Evolutionary conservation across 352 stramenopile genomes (phyloP).

Genomic region (Globisporangium rhizosaccharum): DNA sequence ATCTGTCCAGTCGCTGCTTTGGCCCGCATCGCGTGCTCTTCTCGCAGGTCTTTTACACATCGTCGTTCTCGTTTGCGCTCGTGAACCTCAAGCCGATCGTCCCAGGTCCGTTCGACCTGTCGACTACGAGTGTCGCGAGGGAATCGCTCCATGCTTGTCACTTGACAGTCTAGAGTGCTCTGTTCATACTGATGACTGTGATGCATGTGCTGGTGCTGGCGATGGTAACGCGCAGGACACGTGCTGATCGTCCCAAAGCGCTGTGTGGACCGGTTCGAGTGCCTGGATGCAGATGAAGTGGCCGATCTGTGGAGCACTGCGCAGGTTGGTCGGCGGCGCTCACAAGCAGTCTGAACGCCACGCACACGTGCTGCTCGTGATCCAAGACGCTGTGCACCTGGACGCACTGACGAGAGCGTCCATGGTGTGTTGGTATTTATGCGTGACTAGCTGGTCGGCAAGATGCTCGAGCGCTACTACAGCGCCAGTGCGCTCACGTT

Average conservation of each 20-base stretch:
- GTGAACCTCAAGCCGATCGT: slow-evolving; percentile 95
- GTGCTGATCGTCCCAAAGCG: slow-evolving; percentile 87
- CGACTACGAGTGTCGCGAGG: not conserved
- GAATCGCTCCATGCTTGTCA: not conserved
- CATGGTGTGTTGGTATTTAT: not conserved
- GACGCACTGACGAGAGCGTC: not conserved
- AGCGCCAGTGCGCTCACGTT: slow-evolving; percentile 84
- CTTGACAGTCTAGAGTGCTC: not conserved
- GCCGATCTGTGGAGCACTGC: slow-evolving; percentile 86
- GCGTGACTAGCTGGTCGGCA: slow-evolving; percentile 46
- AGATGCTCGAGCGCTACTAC: slow-evolving; percentile 71
- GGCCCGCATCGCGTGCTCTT: slow-evolving; percentile 34
- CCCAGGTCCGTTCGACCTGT: slow-evolving; percentile 28
- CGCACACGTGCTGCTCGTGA: not conserved
- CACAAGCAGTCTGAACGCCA: not conserved
- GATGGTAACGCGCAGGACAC: slow-evolving; percentile 45
- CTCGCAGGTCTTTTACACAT: slow-evolving; percentile 61
- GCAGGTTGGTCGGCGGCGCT: slow-evolving; percentile 26
- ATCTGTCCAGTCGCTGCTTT: slow-evolving; percentile 25
- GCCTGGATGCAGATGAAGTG: slow-evolving; percentile 81
- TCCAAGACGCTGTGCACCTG: not conserved
- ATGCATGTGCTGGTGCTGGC: too few species aligned
- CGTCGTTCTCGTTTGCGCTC: slow-evolving; percentile 58
- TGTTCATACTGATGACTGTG: too few species aligned
- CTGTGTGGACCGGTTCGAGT: slow-evolving; percentile 60